phyloP scores from a whole-genome alignment of 768 basidiomycete genomes.

The Naganishia friedmannii region DNA sequence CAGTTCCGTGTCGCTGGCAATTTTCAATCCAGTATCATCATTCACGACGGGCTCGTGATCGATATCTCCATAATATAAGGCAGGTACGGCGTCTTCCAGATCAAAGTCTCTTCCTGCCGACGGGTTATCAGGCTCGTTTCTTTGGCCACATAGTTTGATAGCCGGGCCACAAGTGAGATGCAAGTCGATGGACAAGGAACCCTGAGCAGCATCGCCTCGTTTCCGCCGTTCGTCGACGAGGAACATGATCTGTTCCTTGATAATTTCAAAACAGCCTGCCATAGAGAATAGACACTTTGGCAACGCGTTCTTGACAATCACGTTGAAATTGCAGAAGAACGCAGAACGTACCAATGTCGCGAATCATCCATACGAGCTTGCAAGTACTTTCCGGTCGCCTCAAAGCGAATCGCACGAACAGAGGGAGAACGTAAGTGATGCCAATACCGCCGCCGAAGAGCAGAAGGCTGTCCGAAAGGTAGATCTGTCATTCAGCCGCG shows the following conservation, averaged over 20 bases:
- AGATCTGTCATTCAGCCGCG: neutral
- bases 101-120: neutral
- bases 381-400: neutral
- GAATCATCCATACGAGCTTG: slow-evolving; percentile 22
- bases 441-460: slow-evolving; percentile 11
- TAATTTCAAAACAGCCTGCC: slow-evolving; percentile 1
- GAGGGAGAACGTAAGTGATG: slow-evolving; percentile 5
- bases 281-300: neutral
- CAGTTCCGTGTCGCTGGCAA: neutral
- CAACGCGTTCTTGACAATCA: too few species aligned
- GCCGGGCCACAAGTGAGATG: neutral
- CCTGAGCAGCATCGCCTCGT: neutral
- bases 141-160: neutral
- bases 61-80: neutral
- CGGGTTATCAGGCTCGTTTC: neutral
- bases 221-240: neutral
- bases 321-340: too few species aligned
- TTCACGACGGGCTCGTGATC: neutral
- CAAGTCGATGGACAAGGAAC: neutral
- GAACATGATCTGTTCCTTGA: neutral
- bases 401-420: neutral
- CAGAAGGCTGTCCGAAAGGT: slow-evolving; percentile 5
- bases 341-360: slow-evolving; percentile 7
- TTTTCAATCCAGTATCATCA: too few species aligned
- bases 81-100: neutral